These are phyloP conservation scores for Cyclocybe cylindracea DNA, from an alignment of 768 basidiomycete genomes.

Conservation along the genomic window DNA sequence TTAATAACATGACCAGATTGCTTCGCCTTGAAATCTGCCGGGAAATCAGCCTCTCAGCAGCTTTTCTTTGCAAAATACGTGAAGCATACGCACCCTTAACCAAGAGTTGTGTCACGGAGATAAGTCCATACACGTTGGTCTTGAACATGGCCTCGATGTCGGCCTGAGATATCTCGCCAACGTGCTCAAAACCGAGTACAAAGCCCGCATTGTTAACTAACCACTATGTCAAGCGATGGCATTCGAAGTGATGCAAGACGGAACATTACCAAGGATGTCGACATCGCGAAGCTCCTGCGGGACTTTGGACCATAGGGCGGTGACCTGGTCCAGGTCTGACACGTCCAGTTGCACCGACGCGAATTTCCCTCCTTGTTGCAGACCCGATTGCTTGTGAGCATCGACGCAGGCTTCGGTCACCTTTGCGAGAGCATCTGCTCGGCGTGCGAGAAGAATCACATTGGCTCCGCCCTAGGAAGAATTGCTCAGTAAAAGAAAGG, in stretches of 20 bases:
- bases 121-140: constrained; percentile 83
- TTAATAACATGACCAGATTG: constrained; percentile 91
- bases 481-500: neutral
- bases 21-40: constrained; percentile 75
- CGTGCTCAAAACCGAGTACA: constrained; percentile 83
- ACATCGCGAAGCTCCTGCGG: constrained; percentile 70
- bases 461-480: constrained; percentile 75
- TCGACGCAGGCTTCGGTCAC: constrained; percentile 66
- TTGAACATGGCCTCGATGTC: constrained; percentile 86
- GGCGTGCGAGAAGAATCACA: constrained; percentile 80
- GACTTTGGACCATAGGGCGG: constrained; percentile 68
- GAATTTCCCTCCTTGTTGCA: constrained; percentile 78
- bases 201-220: constrained; percentile 78
- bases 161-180: constrained; percentile 76
- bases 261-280: constrained; percentile 75
- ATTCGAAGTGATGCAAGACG: neutral
- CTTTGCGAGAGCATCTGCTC: constrained; percentile 68
- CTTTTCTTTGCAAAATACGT: neutral
- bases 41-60: neutral
- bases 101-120: constrained; percentile 77
- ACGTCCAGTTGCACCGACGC: constrained; percentile 76
- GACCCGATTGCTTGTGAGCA: constrained; percentile 73
- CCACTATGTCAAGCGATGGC: neutral
- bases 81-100: constrained; percentile 46
- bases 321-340: constrained; percentile 72